Base-by-base conservation (phyloP, 352 stramenopile genomes). In the Phytopythium oedochilum region DNA sequence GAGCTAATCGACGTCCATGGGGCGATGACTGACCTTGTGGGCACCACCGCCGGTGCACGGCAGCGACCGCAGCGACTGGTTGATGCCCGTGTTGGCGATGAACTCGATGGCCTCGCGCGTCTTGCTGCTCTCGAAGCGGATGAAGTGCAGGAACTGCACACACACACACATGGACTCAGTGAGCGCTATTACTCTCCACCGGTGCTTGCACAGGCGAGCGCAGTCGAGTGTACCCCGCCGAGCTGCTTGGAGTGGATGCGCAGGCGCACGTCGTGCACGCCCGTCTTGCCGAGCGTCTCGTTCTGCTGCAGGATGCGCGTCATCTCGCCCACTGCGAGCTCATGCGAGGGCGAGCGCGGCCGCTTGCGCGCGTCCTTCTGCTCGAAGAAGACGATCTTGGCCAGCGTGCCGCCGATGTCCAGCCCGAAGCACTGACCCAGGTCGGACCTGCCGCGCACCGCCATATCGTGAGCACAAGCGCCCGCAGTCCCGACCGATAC, bases 381-480 rank as follows among this genome's bases (percentile, higher is more conserved):
- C 60, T 98, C 90, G 58, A 98, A 98, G 69, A 97, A 98, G 49
- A 98, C 93, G 59, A 98, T 96, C 73, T 98, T 98, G 25, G 82
- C 88, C 50, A 98, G 73, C 34, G 93, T 97, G 0, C 94, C 94
- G 18, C 94, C 86, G 32, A 95, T 95, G 36, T 95, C 86, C 49
- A 94, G 61, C 2, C 85, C 86, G 63, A 95, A 95, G 48, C 74
- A 92, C 22, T 88, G 77, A 2, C 86, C 86, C 35, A 95, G 64
- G 53, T 95, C 86, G 38, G 86, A 95, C 32, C 85, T 94, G 63
- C 29, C 29, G 10, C 29, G 29, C 10, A n/a, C 14, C 3, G 14
- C 14, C 28, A 42, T 9, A 53, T 10, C 12, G 43, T 29, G 43
- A 28, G 29, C n/a, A n/a, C n/a, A n/a, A n/a, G n/a, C n/a, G n/a